Percentiles rank a stretch among this genome's conserved stretches.
These are phyloP conservation scores for Wickerhamomyces sp. DNA, from an alignment of 1,139 yeast genomes.

Conservation along the genomic window DNA sequence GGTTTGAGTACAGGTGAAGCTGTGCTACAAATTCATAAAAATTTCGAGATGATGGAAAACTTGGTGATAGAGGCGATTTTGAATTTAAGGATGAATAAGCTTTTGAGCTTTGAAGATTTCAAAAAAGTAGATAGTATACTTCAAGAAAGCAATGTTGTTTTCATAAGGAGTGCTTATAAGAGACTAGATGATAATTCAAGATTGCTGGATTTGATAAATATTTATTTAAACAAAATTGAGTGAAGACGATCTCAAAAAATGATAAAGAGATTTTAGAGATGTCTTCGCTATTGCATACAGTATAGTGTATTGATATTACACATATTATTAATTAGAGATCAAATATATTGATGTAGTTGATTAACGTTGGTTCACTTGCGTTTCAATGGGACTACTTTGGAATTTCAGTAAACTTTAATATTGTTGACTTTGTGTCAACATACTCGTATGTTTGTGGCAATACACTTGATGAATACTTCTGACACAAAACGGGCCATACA, in stretches of 20 bases:
- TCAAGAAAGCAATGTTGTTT: constrained; percentile 14
- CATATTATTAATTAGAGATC: no score
- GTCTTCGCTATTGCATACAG: no score
- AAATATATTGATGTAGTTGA: no score
- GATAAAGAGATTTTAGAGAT: no score
- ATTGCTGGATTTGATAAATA: constrained; percentile 16
- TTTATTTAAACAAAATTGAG: constrained; percentile 14
- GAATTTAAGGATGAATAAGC: constrained; percentile 14
- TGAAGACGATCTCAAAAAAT: background rate
- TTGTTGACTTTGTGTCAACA: no score
- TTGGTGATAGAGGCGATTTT: constrained; percentile 17
- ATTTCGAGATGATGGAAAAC: constrained; percentile 17
- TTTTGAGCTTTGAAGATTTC: constrained; percentile 17
- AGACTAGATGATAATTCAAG: constrained; percentile 15
- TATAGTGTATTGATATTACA: no score
- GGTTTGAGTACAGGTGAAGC: constrained; percentile 18
- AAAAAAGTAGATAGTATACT: constrained; percentile 10
- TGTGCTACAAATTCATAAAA: constrained; percentile 16
- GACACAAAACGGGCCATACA: no score
- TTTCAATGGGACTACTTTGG: no score
- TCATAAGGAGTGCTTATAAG: constrained; percentile 18
- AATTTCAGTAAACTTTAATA: no score
- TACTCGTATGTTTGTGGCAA: no score
- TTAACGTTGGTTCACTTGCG: no score
- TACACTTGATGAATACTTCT: no score